Evolutionary conservation across 441 rosid species (phyloP).

Genomic region (Jatropha podagrica): DNA sequence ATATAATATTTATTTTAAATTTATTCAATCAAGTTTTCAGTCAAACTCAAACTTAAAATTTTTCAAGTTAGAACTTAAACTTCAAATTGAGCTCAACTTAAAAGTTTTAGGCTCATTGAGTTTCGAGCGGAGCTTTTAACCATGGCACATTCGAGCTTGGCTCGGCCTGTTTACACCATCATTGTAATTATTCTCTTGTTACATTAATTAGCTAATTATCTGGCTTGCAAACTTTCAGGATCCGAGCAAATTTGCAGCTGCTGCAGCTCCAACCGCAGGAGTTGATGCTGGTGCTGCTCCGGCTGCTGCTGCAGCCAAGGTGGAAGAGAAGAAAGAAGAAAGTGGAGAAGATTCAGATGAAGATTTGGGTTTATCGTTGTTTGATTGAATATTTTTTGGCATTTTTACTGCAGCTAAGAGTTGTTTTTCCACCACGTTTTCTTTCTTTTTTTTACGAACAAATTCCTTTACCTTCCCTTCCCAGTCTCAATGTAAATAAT

Average conservation of each 20-base stretch:
- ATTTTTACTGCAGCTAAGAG: no score
- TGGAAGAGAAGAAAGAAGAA: constrained; percentile 57
- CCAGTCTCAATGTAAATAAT: no score
- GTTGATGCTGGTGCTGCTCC: constrained; percentile 25
- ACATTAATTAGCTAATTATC: neutral
- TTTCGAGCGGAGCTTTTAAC: no score
- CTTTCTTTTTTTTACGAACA: no score
- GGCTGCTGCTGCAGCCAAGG: constrained; percentile 38
- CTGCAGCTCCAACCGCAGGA: constrained; percentile 34
- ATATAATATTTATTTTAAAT: no score
- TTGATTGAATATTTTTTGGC: constrained; percentile 36
- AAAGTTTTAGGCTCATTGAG: no score
- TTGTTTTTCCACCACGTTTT: no score
- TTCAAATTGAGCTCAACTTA: no score
- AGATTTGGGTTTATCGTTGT: constrained; percentile 65
- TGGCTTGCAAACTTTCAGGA: constrained; percentile 40
- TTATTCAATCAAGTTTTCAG: no score
- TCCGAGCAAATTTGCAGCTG: constrained; percentile 79
- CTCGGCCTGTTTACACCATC: neutral
- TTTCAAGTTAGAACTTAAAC: no score
- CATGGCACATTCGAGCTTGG: neutral
- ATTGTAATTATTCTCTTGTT: neutral
- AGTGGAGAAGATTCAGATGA: constrained; percentile 79
- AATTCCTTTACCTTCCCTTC: no score
- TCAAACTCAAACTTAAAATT: no score